These are phyloP conservation scores for Penicillium canariense DNA, from an alignment of 495 filamentous ascomycete species.

Conservation along the genomic window DNA sequence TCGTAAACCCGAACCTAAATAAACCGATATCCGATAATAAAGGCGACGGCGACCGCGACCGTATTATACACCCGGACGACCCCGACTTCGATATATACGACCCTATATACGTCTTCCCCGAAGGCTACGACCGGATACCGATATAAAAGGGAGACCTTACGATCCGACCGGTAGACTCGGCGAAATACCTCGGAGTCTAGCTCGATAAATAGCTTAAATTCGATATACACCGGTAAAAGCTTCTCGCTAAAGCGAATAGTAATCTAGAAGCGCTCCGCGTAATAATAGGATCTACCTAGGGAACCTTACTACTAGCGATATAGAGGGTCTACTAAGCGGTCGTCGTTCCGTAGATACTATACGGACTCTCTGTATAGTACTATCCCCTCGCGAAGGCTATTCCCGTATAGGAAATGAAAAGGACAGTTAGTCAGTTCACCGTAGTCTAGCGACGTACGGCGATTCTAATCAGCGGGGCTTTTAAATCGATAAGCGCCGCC, in stretches of 20 bases:
- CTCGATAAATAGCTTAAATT: conserved; percentile 19
- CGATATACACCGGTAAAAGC: conserved; percentile 2
- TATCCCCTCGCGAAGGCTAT: not conserved
- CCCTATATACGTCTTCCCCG: not conserved
- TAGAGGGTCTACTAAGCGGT: conserved; percentile 20
- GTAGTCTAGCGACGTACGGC: conserved; percentile 10
- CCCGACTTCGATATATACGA: not conserved
- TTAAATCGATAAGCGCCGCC: not conserved
- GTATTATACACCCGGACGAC: not conserved
- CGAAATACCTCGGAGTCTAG: conserved; percentile 18
- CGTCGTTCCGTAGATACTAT: conserved; percentile 20
- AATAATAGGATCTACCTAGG: conserved; percentile 15
- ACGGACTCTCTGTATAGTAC: conserved; percentile 13
- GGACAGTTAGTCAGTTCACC: too few relatives aligned
- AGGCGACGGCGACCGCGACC: too few relatives aligned
- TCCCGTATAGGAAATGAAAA: too few relatives aligned
- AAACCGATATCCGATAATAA: too few relatives aligned
- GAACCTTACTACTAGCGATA: conserved; percentile 8
- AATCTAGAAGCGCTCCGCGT: conserved; percentile 12
- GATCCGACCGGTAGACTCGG: not conserved
- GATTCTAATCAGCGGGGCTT: conserved; percentile 11
- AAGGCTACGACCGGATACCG: conserved; percentile 2
- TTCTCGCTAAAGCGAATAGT: conserved; percentile 8
- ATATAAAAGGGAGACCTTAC: not conserved
- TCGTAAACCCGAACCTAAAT: not conserved